Base-by-base conservation (phyloP, 305 asterid genomes). In the Fraxinus baroniana region DNA sequence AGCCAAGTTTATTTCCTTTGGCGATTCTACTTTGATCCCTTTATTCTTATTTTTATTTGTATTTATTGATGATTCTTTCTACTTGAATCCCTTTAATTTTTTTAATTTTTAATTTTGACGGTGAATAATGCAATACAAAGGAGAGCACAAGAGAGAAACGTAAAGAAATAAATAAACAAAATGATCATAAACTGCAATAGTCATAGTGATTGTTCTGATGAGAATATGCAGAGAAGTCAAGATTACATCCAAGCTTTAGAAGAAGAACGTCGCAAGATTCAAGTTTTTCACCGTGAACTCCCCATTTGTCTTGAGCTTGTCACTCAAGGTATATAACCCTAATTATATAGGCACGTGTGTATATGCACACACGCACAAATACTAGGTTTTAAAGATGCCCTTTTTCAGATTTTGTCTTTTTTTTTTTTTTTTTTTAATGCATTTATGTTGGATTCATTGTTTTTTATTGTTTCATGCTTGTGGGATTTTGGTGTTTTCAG, bases 261-360 rank as follows among this genome's bases (percentile, higher is more conserved):
- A 78, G 90, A 85, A 80, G 99, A 95, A 84, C 93, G 95, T 7
- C 74, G 83, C 78, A 95, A 95, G 94, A 93, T 95, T 89, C 94
- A 87, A 80, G 99, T 94, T 70, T 95, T 95, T 84, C 90, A 87
- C 82, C 94, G 98, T 22, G 99, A 95, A 79, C 95, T 95, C 78
- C 99, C 99, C 10, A 95, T 95, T 44, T 95, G 97, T 84, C 90
- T 95, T 18, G 91, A 95, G 30, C 97, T 95, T 77, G 97, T 95
- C n/a, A 91, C 93, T 78, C 97, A 94, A 92, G 97, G 98, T 93
- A 81, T 39, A 8, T 36, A 36, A 20, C 26, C 36, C 6, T 39
- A 39, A 35, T 73, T 30, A 76, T 49, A 32, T 18, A 13, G 72
- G 74, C 46, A 39, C 46, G 46, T 39, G 46, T 7, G 13, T 9